phyloP scores from a whole-genome alignment of 306 rosid genomes.

The Rosa lucieae region DNA sequence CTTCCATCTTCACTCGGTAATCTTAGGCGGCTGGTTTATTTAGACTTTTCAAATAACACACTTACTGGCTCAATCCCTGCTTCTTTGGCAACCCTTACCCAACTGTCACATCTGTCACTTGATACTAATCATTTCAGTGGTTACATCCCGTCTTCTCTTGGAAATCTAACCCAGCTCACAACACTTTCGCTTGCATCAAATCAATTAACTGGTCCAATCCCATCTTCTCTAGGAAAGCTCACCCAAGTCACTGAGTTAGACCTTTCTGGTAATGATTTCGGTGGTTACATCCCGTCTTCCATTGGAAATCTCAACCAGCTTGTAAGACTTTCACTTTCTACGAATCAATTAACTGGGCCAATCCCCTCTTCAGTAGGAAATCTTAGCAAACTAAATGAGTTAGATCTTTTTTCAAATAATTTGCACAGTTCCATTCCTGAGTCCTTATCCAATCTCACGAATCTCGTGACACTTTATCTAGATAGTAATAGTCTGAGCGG shows the following conservation, averaged over 20 bases:
- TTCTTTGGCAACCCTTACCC: conserved; percentile 4
- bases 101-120: background rate
- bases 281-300: background rate
- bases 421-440: background rate
- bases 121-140: background rate
- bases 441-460: conserved; percentile 4
- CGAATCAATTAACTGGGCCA: background rate
- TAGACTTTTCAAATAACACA: background rate
- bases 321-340: background rate
- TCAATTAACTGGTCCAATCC: background rate
- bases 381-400: background rate
- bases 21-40: background rate
- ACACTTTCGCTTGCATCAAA: background rate
- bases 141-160: background rate
- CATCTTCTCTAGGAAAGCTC: conserved; percentile 17
- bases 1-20: conserved; percentile 23
- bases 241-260: background rate
- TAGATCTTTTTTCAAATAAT: fast-evolving
- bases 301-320: conserved; percentile 1
- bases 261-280: background rate
- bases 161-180: background rate
- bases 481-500: background rate
- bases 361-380: conserved; percentile 11
- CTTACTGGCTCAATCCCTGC: conserved; percentile 17
- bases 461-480: background rate